Evolutionary conservation across 2,329 filamentous ascomycete genomes (phyloP).

Genomic region (Blastomyces silverae): DNA sequence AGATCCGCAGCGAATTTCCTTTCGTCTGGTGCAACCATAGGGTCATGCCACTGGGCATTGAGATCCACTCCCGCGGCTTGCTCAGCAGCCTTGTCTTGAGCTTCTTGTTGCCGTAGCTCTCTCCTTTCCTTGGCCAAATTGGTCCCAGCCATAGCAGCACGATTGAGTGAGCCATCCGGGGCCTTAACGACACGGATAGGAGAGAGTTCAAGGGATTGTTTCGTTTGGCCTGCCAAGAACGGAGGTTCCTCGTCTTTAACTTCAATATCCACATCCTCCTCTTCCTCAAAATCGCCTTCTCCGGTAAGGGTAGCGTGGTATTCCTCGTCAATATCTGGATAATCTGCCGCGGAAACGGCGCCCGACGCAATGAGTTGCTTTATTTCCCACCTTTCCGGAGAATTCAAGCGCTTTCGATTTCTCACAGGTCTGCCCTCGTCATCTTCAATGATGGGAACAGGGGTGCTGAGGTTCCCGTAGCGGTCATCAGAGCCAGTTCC

Average conservation of each 20-base stretch:
- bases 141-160: slow-evolving; percentile 90
- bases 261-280: slow-evolving; percentile 96
- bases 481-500: slow-evolving; percentile 52
- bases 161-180: slow-evolving; percentile 94
- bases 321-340: slow-evolving; percentile 89
- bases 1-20: slow-evolving; percentile 85
- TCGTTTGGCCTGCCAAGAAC: slow-evolving; percentile 91
- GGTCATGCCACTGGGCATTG: slow-evolving; percentile 89
- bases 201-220: slow-evolving; percentile 88
- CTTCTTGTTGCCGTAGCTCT: slow-evolving; percentile 82
- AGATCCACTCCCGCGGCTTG: slow-evolving; percentile 73
- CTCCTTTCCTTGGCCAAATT: slow-evolving; percentile 80
- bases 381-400: slow-evolving; percentile 96
- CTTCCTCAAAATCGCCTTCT: slow-evolving; percentile 80
- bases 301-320: slow-evolving; percentile 82
- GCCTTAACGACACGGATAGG: slow-evolving; percentile 96
- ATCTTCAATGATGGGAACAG: slow-evolving; percentile 58
- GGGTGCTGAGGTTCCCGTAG: slow-evolving; percentile 48
- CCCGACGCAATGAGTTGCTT: slow-evolving; percentile 93
- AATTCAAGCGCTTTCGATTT: slow-evolving; percentile 88
- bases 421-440: slow-evolving; percentile 51
- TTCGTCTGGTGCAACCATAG: slow-evolving; percentile 80
- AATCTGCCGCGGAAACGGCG: slow-evolving; percentile 84
- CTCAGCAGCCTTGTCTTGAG: slow-evolving; percentile 68
- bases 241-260: slow-evolving; percentile 93